These are phyloP conservation scores for Neonectria magnoliae DNA, from an alignment of 2,329 filamentous ascomycete species.

Conservation along the genomic window DNA sequence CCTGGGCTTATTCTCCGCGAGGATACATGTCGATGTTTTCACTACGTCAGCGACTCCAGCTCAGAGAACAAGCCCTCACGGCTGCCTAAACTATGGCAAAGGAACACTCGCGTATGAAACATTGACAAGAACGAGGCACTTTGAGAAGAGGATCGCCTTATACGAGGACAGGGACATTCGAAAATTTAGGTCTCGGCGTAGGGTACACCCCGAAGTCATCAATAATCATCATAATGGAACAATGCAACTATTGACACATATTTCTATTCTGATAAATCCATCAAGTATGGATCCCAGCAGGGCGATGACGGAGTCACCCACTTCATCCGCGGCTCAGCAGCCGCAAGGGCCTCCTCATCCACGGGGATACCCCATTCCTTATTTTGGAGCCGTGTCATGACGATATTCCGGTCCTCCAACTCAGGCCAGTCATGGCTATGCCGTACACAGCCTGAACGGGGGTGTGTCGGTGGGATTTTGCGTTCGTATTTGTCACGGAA, in stretches of 20 bases:
- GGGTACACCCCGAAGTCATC: not conserved
- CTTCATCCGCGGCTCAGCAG: not conserved
- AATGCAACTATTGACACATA: not conserved
- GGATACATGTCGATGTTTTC: no score
- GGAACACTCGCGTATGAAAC: no score
- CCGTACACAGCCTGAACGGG: conserved; percentile 50
- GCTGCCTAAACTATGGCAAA: no score
- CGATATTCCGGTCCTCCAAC: conserved; percentile 60
- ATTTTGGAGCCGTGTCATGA: conserved; percentile 52
- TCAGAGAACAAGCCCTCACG: no score
- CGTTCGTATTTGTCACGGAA: conserved; percentile 72
- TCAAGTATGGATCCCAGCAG: not conserved
- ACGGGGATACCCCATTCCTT: not conserved
- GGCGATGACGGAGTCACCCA: conserved; percentile 2
- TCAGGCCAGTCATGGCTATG: conserved; percentile 49
- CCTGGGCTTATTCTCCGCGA: no score
- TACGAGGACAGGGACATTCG: no score
- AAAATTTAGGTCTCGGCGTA: not conserved
- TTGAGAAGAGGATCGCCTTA: no score
- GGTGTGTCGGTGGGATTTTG: conserved; percentile 71
- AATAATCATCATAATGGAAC: not conserved
- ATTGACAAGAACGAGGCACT: no score
- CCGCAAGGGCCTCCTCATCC: not conserved
- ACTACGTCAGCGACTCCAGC: no score
- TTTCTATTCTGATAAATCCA: not conserved